Evolutionary conservation across 1,284 basidiomycete genomes (phyloP).

Genomic region (Thecaphora frezii): DNA sequence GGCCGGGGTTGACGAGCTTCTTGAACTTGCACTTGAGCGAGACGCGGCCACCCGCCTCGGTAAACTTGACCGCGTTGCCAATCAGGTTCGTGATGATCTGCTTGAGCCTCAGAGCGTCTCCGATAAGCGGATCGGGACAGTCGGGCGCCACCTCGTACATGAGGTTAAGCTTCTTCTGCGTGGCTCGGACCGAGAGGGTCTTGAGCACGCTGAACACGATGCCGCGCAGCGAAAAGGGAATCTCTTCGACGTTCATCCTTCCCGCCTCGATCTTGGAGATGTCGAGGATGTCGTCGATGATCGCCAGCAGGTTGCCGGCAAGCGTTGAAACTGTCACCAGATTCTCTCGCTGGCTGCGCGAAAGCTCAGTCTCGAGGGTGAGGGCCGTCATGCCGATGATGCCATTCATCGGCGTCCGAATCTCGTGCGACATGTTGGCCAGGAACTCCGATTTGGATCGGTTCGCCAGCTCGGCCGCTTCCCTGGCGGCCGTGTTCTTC

Average conservation of each 20-base stretch:
- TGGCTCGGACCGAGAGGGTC: slow-evolving; percentile 94
- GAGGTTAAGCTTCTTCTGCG: slow-evolving; percentile 94
- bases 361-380: slow-evolving; percentile 88
- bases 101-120: slow-evolving; percentile 79
- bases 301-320: slow-evolving; percentile 87
- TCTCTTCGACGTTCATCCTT: slow-evolving; percentile 98
- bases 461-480: slow-evolving; percentile 90
- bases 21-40: slow-evolving; percentile 82
- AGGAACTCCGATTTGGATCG: slow-evolving; percentile 91
- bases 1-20: slow-evolving; percentile 68
- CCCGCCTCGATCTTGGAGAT: slow-evolving; percentile 74
- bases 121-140: slow-evolving; percentile 94
- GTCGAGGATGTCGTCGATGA: slow-evolving; percentile 68
- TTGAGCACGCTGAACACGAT: slow-evolving; percentile 98
- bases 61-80: slow-evolving; percentile 68
- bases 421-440: slow-evolving; percentile 60
- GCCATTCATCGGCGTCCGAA: slow-evolving; percentile 62
- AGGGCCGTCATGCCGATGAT: slow-evolving; percentile 99
- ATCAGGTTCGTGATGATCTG: slow-evolving; percentile 58
- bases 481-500: slow-evolving; percentile 96
- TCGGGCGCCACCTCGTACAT: slow-evolving; percentile 95
- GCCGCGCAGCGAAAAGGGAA: slow-evolving; percentile 93
- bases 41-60: slow-evolving; percentile 81
- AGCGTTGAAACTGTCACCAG: slow-evolving; percentile 92
- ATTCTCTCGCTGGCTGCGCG: slow-evolving; percentile 87